phyloP scores from a whole-genome alignment of 2,329 filamentous ascomycete genomes.

The Cytospora leucostoma region DNA sequence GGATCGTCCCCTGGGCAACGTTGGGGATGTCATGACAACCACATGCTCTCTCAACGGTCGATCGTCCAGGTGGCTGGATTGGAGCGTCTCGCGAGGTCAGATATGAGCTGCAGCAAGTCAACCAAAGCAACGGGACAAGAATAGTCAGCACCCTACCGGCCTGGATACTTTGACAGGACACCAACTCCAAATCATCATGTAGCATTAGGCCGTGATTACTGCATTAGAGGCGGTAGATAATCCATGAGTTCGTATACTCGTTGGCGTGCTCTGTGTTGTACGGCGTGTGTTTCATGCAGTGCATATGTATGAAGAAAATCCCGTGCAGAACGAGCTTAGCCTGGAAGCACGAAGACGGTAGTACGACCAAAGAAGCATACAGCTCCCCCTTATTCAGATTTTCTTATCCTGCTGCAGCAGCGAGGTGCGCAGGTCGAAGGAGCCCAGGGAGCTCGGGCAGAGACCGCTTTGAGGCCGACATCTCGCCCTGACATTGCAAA shows the following conservation, averaged over 20 bases:
- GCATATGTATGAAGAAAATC: constrained; percentile 2
- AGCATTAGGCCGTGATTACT: background rate
- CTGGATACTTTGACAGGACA: background rate
- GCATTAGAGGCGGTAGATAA: constrained; percentile 2
- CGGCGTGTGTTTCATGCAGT: constrained; percentile 11
- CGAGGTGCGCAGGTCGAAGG: background rate
- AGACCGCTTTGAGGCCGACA: background rate
- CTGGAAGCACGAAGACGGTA: constrained; percentile 3
- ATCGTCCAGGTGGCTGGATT: constrained; percentile 1
- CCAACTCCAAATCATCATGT: background rate
- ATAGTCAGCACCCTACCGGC: background rate
- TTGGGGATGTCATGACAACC: background rate
- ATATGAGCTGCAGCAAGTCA: background rate
- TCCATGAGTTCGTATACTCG: constrained; percentile 11
- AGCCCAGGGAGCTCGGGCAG: background rate
- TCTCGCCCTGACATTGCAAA: constrained; percentile 19
- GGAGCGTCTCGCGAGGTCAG: background rate
- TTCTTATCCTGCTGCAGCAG: background rate
- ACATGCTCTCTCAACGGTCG: constrained; percentile 10
- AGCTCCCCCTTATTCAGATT: background rate
- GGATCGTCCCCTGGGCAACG: background rate
- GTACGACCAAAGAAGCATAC: background rate
- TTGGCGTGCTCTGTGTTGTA: constrained; percentile 15
- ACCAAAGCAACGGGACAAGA: too few relatives aligned
- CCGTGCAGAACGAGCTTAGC: constrained; percentile 7